Base-by-base conservation (phyloP, 1,284 basidiomycete genomes). In the Baeospora myosura region DNA sequence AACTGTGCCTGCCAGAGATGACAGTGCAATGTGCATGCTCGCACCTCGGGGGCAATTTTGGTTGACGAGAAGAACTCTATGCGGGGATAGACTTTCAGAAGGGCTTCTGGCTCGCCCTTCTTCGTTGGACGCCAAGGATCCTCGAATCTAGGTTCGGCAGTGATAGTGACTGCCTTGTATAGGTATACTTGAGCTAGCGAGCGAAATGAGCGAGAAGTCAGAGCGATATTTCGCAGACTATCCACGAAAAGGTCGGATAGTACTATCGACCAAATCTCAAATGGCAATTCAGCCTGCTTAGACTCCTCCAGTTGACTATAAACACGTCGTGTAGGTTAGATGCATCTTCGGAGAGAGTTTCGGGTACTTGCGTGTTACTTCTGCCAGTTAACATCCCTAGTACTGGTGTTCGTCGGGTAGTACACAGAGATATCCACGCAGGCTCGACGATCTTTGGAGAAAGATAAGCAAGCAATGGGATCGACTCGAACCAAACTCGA, bases 61-160 rank as follows among this genome's bases (percentile, higher is more conserved):
- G 46, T 35, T 10, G 42, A 46, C 25, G 37, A 30, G 17, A 44
- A 40, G 33, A 49, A 49, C 8, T 38, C 35, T 6, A 49, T 43
- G 6, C 46, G 36, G 12, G 44, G 29, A 10, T 40, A 30, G 10
- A 38, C 14, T 10, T 47, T 22, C 8, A 29, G 22, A 4, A 47
- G 23, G 10, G 40, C 38, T 25, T 39, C 30, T n/a, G 46, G 40
- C 12, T 44, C 43, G 14, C 28, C 29, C 20, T 18, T 40, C 23
- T 47, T 35, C 40, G 40, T 20, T 20, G n/a, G 32, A 34, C 12
- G 32, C 32, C 32, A 44, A n/a, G 29, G 38, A 12, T 38, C 32
- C 10, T 47, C 38, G 32, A 38, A 24, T 42, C 16, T 29, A 8
- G 21, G 40, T n/a, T 47, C 41, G 17, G 41, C 44, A 30, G 38